phyloP scores from a whole-genome alignment of 495 filamentous ascomycete species.

The Wilcoxina mikolae region DNA sequence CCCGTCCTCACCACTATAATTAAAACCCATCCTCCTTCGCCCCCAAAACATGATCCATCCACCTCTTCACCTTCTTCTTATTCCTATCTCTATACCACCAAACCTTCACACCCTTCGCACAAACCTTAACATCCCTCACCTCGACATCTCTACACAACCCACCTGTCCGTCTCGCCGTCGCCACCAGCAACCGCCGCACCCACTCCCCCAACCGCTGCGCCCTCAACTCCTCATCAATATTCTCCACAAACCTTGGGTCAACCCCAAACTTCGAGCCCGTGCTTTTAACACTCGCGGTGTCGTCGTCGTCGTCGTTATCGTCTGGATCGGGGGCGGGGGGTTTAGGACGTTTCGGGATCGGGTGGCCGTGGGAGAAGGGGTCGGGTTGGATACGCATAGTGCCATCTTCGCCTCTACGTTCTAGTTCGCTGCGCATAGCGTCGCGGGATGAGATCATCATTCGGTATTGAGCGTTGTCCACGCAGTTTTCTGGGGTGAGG shows the following conservation, averaged over 20 bases:
- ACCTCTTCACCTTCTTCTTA: not conserved
- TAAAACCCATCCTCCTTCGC: too few species aligned
- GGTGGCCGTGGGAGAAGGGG: not conserved
- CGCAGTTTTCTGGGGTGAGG: not conserved
- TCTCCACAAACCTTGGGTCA: not conserved
- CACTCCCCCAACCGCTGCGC: constrained; percentile 3
- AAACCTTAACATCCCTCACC: constrained; percentile 5
- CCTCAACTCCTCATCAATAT: constrained; percentile 7
- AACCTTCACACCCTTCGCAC: not conserved
- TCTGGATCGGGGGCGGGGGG: not conserved
- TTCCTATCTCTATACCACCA: not conserved
- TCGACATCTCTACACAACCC: constrained; percentile 11
- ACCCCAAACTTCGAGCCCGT: not conserved
- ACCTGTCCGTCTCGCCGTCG: constrained; percentile 11
- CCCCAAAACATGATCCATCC: not conserved
- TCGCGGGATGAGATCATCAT: not conserved
- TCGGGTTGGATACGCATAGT: not conserved
- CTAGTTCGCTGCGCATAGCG: constrained; percentile 7
- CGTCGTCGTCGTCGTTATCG: constrained; percentile 1
- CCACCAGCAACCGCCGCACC: constrained; percentile 10
- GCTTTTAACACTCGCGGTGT: not conserved
- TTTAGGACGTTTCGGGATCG: not conserved
- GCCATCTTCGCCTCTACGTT: not conserved
- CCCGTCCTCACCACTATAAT: too few species aligned
- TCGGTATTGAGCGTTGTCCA: not conserved